These are phyloP conservation scores for Fusarium austroafricanum DNA, from an alignment of 2,329 filamentous ascomycete genomes.

Conservation along the genomic window DNA sequence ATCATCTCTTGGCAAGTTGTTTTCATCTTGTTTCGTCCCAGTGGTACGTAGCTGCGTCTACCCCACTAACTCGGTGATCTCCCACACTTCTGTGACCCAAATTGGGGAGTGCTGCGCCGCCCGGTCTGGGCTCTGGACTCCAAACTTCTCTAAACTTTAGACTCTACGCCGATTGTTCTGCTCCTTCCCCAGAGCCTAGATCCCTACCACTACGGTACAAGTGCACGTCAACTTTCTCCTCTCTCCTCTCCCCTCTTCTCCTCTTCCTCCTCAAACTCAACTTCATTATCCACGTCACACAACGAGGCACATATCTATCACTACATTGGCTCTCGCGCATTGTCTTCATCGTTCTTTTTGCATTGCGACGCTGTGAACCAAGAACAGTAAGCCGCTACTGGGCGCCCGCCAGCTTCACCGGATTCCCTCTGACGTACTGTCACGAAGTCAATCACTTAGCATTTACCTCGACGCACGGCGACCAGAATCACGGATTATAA, in stretches of 20 bases:
- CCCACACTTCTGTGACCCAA: slow-evolving; percentile 20
- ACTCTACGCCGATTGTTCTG: slow-evolving; percentile 25
- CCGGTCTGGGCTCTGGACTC: slow-evolving; percentile 13
- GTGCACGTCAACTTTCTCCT: slow-evolving; percentile 31
- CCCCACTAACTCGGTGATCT: slow-evolving; percentile 28
- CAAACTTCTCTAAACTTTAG: slow-evolving; percentile 31
- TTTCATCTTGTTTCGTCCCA: background rate
- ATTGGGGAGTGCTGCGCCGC: slow-evolving; percentile 28
- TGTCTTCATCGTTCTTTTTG: background rate
- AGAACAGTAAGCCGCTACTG: slow-evolving; percentile 19
- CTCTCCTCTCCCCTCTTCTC: slow-evolving; percentile 37
- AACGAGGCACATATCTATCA: slow-evolving; percentile 9
- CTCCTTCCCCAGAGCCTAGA: slow-evolving; percentile 32
- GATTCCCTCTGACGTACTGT: slow-evolving; percentile 35
- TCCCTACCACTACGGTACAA: slow-evolving; percentile 4
- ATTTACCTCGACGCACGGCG: slow-evolving; percentile 5
- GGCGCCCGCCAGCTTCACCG: slow-evolving; percentile 31
- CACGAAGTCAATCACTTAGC: slow-evolving; percentile 23
- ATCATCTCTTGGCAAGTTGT: background rate
- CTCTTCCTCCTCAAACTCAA: slow-evolving; percentile 23
- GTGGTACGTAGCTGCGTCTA: background rate
- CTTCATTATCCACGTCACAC: slow-evolving; percentile 17
- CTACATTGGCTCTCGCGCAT: background rate
- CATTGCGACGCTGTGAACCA: slow-evolving; percentile 17
- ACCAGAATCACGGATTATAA: background rate